These are phyloP conservation scores for Linnemannia zychae DNA, from an alignment of 192 early-diverging fungal genomes.

Conservation along the genomic window DNA sequence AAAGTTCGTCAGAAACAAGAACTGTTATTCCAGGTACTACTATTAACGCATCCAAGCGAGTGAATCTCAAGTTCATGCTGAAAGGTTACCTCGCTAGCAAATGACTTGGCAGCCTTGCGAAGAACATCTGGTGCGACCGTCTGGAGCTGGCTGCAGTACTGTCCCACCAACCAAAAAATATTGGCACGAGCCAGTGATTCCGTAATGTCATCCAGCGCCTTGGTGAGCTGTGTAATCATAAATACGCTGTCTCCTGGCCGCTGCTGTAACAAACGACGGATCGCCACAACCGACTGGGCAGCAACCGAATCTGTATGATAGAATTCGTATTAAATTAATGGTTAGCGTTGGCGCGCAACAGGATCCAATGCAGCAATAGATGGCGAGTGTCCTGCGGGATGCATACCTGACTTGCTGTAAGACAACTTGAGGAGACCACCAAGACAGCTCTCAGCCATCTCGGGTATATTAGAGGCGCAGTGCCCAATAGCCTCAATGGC, in stretches of 20 bases:
- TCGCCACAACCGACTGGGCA: slow-evolving; percentile 81
- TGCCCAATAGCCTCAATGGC: slow-evolving; percentile 75
- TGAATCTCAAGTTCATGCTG: background rate
- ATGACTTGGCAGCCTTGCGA: slow-evolving; percentile 76
- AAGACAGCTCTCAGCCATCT: slow-evolving; percentile 66
- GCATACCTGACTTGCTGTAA: slow-evolving; percentile 70
- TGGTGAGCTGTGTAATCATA: slow-evolving; percentile 70
- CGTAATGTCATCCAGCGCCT: slow-evolving; percentile 72
- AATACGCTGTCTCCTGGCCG: slow-evolving; percentile 59
- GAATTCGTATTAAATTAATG: background rate
- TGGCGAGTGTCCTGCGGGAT: slow-evolving; percentile 20
- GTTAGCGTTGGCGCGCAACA: too few relatives aligned
- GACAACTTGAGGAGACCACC: slow-evolving; percentile 68
- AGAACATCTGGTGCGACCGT: slow-evolving; percentile 86
- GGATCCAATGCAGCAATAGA: too few relatives aligned
- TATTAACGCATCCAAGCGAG: background rate
- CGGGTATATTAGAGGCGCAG: slow-evolving; percentile 70
- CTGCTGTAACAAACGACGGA: slow-evolving; percentile 77
- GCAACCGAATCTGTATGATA: slow-evolving; percentile 73
- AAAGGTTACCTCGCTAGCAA: slow-evolving; percentile 60
- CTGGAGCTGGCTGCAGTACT: slow-evolving; percentile 77
- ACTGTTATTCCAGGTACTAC: too few relatives aligned
- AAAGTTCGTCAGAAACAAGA: background rate
- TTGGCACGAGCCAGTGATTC: slow-evolving; percentile 84
- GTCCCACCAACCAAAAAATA: slow-evolving; percentile 89